Evolutionary conservation across 257 asterid species (phyloP).

Genomic region (Fraxinus pennsylvanica): DNA sequence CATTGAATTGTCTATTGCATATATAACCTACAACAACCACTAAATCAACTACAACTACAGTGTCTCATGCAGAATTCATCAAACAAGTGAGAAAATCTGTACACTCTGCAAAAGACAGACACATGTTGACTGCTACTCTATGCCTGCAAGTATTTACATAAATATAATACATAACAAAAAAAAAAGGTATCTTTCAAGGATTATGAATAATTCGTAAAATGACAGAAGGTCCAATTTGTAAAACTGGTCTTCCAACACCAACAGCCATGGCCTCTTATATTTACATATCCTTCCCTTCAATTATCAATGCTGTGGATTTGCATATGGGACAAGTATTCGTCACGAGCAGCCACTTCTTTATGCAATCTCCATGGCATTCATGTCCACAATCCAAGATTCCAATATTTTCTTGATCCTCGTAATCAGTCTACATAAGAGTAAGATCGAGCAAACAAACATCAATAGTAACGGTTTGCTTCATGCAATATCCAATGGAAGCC

Average conservation of each 20-base stretch:
- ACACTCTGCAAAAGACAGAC: slow-evolving; percentile 45
- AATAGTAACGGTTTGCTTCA: not conserved
- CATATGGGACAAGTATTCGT: slow-evolving; percentile 74
- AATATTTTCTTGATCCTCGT: slow-evolving; percentile 43
- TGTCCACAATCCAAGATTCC: slow-evolving; percentile 70
- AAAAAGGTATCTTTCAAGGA: slow-evolving; percentile 5
- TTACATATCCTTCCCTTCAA: slow-evolving; percentile 38
- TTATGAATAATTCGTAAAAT: slow-evolving; percentile 27
- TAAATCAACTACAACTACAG: not conserved
- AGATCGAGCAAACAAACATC: not conserved
- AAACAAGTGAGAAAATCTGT: slow-evolving; percentile 45
- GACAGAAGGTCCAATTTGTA: slow-evolving; percentile 27
- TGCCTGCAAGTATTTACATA: slow-evolving; percentile 62
- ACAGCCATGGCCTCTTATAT: slow-evolving; percentile 20
- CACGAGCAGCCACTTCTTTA: slow-evolving; percentile 66
- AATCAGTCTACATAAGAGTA: slow-evolving; percentile 44
- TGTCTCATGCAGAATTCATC: not conserved
- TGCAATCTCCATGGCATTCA: slow-evolving; percentile 69
- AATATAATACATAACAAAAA: slow-evolving; percentile 41
- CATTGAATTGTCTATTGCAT: too few relatives aligned
- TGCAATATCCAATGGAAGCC: not conserved
- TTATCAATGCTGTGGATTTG: slow-evolving; percentile 63
- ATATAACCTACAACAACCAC: too few relatives aligned
- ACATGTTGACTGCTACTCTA: slow-evolving; percentile 26
- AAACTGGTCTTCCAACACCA: slow-evolving; percentile 11